Conservation (phyloP, 768 basidiomycete species). For the Lentinula sp. region DNA sequence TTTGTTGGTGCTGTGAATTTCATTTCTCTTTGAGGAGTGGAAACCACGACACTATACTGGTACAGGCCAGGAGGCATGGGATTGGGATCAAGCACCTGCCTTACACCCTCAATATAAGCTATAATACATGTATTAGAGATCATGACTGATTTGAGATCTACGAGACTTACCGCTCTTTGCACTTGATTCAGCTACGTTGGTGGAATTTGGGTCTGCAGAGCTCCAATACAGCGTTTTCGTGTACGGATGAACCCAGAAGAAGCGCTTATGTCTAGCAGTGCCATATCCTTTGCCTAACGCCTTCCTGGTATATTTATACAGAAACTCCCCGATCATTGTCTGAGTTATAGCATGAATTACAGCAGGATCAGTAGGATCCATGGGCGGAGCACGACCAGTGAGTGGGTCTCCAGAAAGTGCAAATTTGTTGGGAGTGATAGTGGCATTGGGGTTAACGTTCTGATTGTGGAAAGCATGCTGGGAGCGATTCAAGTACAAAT, state of each 20-base stretch:
- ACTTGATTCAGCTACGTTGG: constrained; percentile 83
- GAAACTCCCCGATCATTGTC: constrained; percentile 99
- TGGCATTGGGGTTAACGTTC: constrained; percentile 23
- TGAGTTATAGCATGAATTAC: constrained; percentile 97
- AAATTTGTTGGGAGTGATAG: neutral
- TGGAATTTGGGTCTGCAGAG: constrained; percentile 86
- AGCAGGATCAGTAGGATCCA: constrained; percentile 73
- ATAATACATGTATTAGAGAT: constrained; percentile 4
- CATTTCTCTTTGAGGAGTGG: constrained; percentile 93
- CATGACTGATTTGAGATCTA: constrained; percentile 8
- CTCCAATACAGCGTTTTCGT: constrained; percentile 98
- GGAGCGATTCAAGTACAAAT: constrained; percentile 38
- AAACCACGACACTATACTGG: constrained; percentile 89
- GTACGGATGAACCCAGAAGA: constrained; percentile 99
- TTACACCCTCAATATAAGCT: constrained; percentile 93
- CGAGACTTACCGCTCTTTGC: constrained; percentile 85
- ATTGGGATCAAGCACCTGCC: constrained; percentile 90
- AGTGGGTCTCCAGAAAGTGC: constrained; percentile 3
- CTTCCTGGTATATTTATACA: constrained; percentile 94
- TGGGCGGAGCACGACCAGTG: constrained; percentile 15
- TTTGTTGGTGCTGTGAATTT: constrained; percentile 96
- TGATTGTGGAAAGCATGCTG: constrained; percentile 17
- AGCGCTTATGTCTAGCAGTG: constrained; percentile 84
- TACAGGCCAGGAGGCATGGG: constrained; percentile 92
- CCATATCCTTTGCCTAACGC: constrained; percentile 88